phyloP scores from a whole-genome alignment of 768 basidiomycete genomes.

The Russula vinacea region DNA sequence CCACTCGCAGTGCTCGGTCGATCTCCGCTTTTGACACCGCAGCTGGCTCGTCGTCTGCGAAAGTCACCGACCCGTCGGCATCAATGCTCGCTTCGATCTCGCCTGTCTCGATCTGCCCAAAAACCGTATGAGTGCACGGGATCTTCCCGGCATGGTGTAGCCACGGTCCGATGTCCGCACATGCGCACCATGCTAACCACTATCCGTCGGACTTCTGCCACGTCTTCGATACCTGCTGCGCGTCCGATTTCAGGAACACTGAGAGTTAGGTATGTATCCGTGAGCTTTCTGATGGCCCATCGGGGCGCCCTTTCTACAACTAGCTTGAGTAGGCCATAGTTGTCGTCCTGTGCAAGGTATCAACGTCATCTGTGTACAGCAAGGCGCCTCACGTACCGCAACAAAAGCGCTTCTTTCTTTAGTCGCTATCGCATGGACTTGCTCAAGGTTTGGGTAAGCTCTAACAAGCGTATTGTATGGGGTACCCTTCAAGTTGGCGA shows the following conservation, averaged over 20 bases:
- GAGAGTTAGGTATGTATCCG: slow-evolving; percentile 77
- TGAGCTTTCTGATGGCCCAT: slow-evolving; percentile 78
- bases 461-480: slow-evolving; percentile 63
- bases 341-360: slow-evolving; percentile 54
- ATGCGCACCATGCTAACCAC: slow-evolving; percentile 69
- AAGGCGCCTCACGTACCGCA: slow-evolving; percentile 42
- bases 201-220: slow-evolving; percentile 55
- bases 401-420: slow-evolving; percentile 55
- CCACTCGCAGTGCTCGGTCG: slow-evolving; percentile 52
- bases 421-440: slow-evolving; percentile 47
- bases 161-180: not conserved
- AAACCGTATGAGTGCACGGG: not conserved
- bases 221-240: slow-evolving; percentile 48
- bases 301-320: slow-evolving; percentile 68
- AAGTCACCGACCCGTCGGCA: slow-evolving; percentile 67
- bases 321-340: slow-evolving; percentile 63
- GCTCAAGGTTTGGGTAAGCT: slow-evolving; percentile 58
- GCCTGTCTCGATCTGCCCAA: slow-evolving; percentile 59
- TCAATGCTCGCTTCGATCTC: slow-evolving; percentile 71
- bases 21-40: slow-evolving; percentile 58
- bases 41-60: slow-evolving; percentile 60
- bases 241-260: slow-evolving; percentile 68
- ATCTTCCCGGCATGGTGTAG: not conserved
- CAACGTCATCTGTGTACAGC: not conserved
- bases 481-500: slow-evolving; percentile 64